Percentiles rank a stretch among this genome's conserved stretches.
Conservation (phyloP, 192 early-diverging fungal species). For the Lobosporangium transversale region DNA sequence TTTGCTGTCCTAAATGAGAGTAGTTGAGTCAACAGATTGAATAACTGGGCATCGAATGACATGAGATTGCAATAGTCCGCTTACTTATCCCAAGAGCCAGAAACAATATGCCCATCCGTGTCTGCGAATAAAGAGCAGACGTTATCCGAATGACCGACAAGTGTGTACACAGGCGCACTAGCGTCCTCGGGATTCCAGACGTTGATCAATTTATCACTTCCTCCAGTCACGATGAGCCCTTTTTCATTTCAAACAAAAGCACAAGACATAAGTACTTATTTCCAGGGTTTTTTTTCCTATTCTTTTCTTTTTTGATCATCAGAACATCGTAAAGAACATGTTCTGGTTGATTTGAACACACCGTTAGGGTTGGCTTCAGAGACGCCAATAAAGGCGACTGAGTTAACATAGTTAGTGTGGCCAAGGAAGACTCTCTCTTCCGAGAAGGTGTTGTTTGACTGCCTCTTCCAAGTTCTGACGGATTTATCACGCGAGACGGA, state of each 20-base stretch:
- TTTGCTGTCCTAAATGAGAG: constrained; percentile 75
- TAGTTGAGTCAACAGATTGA: not conserved
- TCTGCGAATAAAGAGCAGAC: constrained; percentile 82
- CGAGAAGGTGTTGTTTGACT: constrained; percentile 58
- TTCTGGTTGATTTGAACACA: constrained; percentile 43
- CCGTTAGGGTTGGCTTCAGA: constrained; percentile 69
- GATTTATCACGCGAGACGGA: constrained; percentile 83
- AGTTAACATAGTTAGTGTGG: constrained; percentile 86
- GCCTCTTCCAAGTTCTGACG: constrained; percentile 76
- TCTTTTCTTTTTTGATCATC: too few species aligned
- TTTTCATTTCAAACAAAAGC: too few species aligned
- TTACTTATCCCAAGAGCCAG: constrained; percentile 98
- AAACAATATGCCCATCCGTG: constrained; percentile 75
- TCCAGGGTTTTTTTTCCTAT: too few species aligned
- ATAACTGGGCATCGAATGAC: too few species aligned
- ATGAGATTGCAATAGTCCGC: too few species aligned
- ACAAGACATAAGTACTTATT: too few species aligned
- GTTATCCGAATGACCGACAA: constrained; percentile 89
- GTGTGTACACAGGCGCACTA: constrained; percentile 65
- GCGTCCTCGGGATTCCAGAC: constrained; percentile 77
- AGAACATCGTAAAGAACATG: too few species aligned
- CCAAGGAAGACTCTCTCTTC: constrained; percentile 64
- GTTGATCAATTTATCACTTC: constrained; percentile 85
- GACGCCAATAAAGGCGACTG: constrained; percentile 70
- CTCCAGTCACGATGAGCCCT: constrained; percentile 87